Percentiles rank a stretch among this genome's conserved stretches.
Evolutionary conservation across 2,329 filamentous ascomycete species (phyloP).

Genomic region (Hypomyces perniciosus): DNA sequence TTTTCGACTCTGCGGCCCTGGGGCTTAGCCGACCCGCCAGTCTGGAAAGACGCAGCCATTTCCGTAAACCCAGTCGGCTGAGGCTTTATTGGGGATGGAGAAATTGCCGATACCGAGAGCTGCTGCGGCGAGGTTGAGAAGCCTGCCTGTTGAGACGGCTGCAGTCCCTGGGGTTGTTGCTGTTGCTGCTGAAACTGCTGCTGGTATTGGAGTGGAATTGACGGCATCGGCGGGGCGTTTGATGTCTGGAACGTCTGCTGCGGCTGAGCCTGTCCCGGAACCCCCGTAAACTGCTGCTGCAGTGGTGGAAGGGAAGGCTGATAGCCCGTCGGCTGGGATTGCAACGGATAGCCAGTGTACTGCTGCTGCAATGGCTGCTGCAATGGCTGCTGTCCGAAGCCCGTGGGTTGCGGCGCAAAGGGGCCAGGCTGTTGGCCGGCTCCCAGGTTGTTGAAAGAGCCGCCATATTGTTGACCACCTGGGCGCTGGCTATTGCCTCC

Average conservation of each 20-base stretch:
- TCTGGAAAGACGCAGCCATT: constrained; percentile 62
- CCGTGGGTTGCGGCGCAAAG: constrained; percentile 55
- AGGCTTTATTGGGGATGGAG: constrained; percentile 57
- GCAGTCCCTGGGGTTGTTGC: constrained; percentile 35
- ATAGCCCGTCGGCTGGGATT: constrained; percentile 40
- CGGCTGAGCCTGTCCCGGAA: constrained; percentile 42
- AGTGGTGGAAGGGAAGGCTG: constrained; percentile 53
- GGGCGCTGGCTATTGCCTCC: constrained; percentile 72
- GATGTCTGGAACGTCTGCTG: constrained; percentile 55
- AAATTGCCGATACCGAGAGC: constrained; percentile 39
- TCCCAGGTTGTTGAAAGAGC: constrained; percentile 31
- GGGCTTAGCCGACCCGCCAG: constrained; percentile 39
- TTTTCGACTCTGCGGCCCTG: constrained; percentile 44
- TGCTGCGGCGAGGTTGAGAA: constrained; percentile 47
- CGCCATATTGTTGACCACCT: constrained; percentile 52
- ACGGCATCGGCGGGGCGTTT: constrained; percentile 52
- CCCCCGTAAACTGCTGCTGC: constrained; percentile 65
- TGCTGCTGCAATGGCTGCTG: constrained; percentile 48
- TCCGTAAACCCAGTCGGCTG: constrained; percentile 60
- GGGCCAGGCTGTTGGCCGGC: constrained; percentile 45
- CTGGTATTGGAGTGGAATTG: constrained; percentile 55
- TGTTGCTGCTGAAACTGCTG: constrained; percentile 52
- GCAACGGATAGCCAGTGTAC: constrained; percentile 55
- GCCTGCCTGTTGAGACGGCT: constrained; percentile 37
- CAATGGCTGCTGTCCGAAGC: constrained; percentile 43